These are phyloP conservation scores for Oidiodendron maius DNA, from an alignment of 495 filamentous ascomycete species.

Conservation along the genomic window DNA sequence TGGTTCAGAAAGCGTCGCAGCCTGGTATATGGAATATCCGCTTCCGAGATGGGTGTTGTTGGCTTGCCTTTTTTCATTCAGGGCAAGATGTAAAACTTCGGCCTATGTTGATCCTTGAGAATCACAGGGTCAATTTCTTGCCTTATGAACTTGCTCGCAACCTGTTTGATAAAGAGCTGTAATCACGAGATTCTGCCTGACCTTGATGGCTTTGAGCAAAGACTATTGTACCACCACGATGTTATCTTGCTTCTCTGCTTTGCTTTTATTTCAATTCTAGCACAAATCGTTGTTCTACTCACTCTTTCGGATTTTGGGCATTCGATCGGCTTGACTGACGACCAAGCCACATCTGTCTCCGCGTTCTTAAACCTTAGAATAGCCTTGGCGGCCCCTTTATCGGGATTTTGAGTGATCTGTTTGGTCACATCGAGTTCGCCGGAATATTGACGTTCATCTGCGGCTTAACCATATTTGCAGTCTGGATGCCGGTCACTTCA, in stretches of 20 bases:
- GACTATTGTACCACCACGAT: slow-evolving; percentile 18
- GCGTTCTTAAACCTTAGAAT: slow-evolving; percentile 60
- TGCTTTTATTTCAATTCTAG: slow-evolving; percentile 60
- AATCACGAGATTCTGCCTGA: neutral
- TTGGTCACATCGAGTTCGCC: slow-evolving; percentile 28
- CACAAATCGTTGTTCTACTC: slow-evolving; percentile 56
- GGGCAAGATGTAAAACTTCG: slow-evolving; percentile 40
- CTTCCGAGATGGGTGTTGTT: slow-evolving; percentile 56
- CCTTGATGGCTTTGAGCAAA: neutral
- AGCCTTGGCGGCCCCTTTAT: slow-evolving; percentile 55
- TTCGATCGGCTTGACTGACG: slow-evolving; percentile 47
- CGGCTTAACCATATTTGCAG: neutral
- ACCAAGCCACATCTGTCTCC: slow-evolving; percentile 55
- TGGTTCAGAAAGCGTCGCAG: slow-evolving; percentile 59
- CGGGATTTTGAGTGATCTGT: slow-evolving; percentile 51
- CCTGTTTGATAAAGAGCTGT: slow-evolving; percentile 44
- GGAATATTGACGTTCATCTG: neutral
- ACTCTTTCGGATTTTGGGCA: slow-evolving; percentile 55
- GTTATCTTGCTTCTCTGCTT: slow-evolving; percentile 54
- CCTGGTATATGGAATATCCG: slow-evolving; percentile 58
- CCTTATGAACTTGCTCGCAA: slow-evolving; percentile 36
- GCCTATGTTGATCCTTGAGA: slow-evolving; percentile 29
- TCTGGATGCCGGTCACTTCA: neutral
- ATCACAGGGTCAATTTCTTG: slow-evolving; percentile 30
- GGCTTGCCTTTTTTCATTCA: slow-evolving; percentile 47